phyloP scores from a whole-genome alignment of 306 rosid genomes.

The Lathyrus oleraceus region DNA sequence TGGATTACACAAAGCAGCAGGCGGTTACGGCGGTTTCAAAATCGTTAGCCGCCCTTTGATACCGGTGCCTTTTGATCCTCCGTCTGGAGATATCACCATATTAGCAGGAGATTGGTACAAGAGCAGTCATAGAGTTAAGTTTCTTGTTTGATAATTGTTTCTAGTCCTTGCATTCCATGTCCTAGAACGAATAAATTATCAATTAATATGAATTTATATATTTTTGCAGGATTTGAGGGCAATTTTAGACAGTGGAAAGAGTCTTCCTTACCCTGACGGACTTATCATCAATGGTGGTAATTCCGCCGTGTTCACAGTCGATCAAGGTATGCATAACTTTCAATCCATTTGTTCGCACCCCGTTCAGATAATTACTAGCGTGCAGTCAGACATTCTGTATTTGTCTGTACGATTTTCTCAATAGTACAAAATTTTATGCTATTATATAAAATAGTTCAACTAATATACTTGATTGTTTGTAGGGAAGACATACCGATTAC shows the following conservation, averaged over 20 bases:
- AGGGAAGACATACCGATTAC: constrained; percentile 81
- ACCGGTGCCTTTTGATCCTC: constrained; percentile 81
- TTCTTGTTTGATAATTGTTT: neutral
- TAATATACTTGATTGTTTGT: constrained; percentile 28
- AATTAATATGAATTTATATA: neutral
- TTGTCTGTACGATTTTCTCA: neutral
- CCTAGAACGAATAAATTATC: neutral
- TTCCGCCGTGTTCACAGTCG: constrained; percentile 64
- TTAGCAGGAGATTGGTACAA: constrained; percentile 86
- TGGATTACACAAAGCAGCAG: constrained; percentile 87
- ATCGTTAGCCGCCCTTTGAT: constrained; percentile 69
- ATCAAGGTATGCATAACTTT: constrained; percentile 54
- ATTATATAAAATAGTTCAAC: neutral
- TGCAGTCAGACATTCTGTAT: neutral
- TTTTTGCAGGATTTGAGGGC: constrained; percentile 70
- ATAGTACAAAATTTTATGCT: neutral
- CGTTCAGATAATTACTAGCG: neutral
- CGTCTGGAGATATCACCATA: constrained; percentile 72
- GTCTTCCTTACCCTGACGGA: constrained; percentile 87
- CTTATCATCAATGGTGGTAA: constrained; percentile 80
- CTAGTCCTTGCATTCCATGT: no score
- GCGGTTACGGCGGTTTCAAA: constrained; percentile 73
- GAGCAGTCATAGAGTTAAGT: constrained; percentile 78
- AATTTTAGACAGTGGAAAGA: constrained; percentile 71
- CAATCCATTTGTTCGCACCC: neutral